A percentile compares a stretch with the other conserved stretches of the same genome.
phyloP scores from a whole-genome alignment of 2,329 filamentous ascomycete species.

The Arthrobotrys sphaeroides region DNA sequence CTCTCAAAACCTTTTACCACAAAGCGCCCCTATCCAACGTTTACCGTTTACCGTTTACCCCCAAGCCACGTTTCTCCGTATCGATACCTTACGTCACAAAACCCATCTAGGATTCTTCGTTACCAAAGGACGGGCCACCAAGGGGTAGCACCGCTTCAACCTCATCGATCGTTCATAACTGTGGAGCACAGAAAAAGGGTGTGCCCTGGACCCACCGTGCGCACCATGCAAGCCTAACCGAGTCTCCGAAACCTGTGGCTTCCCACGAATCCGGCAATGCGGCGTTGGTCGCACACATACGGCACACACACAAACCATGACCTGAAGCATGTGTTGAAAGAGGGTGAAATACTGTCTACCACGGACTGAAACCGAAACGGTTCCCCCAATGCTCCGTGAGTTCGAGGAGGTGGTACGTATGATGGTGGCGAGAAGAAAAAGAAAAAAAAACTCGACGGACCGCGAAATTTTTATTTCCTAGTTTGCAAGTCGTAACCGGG shows the following conservation, averaged over 20 bases:
- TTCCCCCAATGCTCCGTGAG: neutral
- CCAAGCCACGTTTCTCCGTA: neutral
- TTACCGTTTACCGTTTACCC: neutral
- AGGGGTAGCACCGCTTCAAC: neutral
- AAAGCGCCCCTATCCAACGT: neutral
- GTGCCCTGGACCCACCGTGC: neutral
- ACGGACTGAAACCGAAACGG: slow-evolving; percentile 39
- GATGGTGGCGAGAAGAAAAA: neutral
- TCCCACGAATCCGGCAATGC: slow-evolving; percentile 10
- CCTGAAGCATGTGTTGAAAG: slow-evolving; percentile 32
- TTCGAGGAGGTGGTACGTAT: slow-evolving; percentile 9
- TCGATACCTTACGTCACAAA: neutral
- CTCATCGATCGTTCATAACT: neutral
- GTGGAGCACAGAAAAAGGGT: neutral
- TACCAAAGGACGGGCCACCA: neutral
- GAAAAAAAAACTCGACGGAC: neutral
- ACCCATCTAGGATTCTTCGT: neutral
- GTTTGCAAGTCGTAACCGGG: slow-evolving; percentile 6
- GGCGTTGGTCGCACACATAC: slow-evolving; percentile 6
- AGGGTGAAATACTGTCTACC: slow-evolving; percentile 23
- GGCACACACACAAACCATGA: slow-evolving; percentile 8
- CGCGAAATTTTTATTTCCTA: neutral
- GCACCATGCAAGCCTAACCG: slow-evolving; percentile 5
- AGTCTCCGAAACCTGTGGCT: slow-evolving; percentile 20
- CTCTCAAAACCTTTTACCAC: neutral